Evolutionary conservation across 169 alveolate genomes (phyloP).

Genomic region (Eimeria sp.): DNA sequence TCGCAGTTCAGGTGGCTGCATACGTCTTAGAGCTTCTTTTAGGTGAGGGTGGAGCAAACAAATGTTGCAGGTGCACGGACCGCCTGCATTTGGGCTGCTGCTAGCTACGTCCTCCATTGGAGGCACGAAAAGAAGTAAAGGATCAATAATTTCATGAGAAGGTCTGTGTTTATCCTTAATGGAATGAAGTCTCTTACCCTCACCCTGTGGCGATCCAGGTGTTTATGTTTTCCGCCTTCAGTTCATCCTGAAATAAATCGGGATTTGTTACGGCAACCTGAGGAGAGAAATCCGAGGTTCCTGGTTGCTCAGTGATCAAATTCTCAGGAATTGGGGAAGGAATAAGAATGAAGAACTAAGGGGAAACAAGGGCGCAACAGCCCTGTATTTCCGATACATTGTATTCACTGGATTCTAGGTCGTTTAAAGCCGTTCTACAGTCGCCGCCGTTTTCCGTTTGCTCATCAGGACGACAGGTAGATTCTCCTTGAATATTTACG

Average conservation of each 20-base stretch:
- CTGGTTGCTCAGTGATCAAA: background rate
- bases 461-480: background rate
- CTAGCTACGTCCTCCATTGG: conserved; percentile 1
- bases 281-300: background rate
- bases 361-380: too few relatives aligned
- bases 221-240: background rate
- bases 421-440: background rate
- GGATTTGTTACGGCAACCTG: background rate
- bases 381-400: background rate
- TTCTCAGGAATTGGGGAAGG: background rate
- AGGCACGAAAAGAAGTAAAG: background rate
- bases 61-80: conserved; percentile 34
- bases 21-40: conserved; percentile 47
- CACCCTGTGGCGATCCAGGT: background rate
- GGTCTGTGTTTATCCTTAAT: background rate
- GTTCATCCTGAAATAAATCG: background rate
- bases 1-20: conserved; percentile 69
- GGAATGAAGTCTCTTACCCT: background rate
- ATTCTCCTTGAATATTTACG: background rate
- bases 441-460: background rate
- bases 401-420: background rate
- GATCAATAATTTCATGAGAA: background rate
- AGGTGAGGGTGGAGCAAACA: conserved; percentile 62
- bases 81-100: background rate
- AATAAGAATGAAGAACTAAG: background rate